Evolutionary conservation across 2,329 filamentous ascomycete species (phyloP).

Genomic region (Berkeleyomyces rouxiae): DNA sequence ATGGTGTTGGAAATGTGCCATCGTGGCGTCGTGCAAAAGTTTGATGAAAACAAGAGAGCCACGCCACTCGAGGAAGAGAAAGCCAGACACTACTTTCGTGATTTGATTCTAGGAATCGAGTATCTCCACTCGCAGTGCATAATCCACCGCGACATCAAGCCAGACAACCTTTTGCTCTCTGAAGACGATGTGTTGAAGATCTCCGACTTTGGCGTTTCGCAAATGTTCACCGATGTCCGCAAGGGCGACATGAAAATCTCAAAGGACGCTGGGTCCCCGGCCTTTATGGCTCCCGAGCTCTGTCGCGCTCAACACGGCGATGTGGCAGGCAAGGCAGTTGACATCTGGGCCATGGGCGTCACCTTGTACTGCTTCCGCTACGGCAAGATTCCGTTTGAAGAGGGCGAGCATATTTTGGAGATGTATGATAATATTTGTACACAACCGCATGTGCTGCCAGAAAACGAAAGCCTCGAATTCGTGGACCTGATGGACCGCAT

Average conservation of each 20-base stretch:
- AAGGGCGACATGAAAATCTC: slow-evolving; percentile 68
- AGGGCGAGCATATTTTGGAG: slow-evolving; percentile 54
- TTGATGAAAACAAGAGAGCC: slow-evolving; percentile 68
- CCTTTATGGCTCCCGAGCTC: slow-evolving; percentile 84
- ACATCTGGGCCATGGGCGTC: slow-evolving; percentile 98
- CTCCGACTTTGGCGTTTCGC: slow-evolving; percentile 96
- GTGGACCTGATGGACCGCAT: slow-evolving; percentile 56
- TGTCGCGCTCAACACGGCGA: slow-evolving; percentile 75
- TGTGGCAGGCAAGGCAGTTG: slow-evolving; percentile 74
- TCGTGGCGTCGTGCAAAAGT: slow-evolving; percentile 93
- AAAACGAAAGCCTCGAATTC: slow-evolving; percentile 50
- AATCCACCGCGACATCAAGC: slow-evolving; percentile 93
- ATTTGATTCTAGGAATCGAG: slow-evolving; percentile 87
- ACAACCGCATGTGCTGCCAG: slow-evolving; percentile 45
- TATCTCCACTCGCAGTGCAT: slow-evolving; percentile 93
- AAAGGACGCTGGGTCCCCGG: slow-evolving; percentile 87
- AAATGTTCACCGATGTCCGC: slow-evolving; percentile 76
- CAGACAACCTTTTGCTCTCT: slow-evolving; percentile 84
- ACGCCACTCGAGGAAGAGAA: slow-evolving; percentile 68
- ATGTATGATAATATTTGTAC: slow-evolving; percentile 77
- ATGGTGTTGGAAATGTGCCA: slow-evolving; percentile 99
- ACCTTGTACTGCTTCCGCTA: slow-evolving; percentile 87
- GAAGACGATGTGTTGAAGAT: slow-evolving; percentile 89
- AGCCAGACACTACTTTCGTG: slow-evolving; percentile 84
- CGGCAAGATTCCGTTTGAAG: slow-evolving; percentile 73